These are phyloP conservation scores for Phytophthora podocarpi DNA, from an alignment of 352 stramenopile species.

Conservation along the genomic window DNA sequence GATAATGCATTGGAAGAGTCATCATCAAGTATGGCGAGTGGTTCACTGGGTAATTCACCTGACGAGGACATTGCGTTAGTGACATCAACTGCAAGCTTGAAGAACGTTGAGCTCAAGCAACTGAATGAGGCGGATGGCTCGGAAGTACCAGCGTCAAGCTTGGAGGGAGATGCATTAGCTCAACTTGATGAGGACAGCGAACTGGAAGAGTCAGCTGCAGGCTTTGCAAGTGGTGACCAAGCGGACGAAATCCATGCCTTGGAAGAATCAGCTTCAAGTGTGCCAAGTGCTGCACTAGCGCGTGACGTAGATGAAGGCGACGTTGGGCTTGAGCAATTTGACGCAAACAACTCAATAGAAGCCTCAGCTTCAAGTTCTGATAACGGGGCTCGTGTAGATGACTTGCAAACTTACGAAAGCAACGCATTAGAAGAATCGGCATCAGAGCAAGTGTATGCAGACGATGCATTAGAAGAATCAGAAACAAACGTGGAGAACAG, in stretches of 20 bases:
- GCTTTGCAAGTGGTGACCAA: not conserved
- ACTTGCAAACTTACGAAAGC: too few relatives aligned
- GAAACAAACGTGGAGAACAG: too few relatives aligned
- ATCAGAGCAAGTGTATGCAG: too few relatives aligned
- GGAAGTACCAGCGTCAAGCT: not conserved
- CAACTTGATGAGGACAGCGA: not conserved
- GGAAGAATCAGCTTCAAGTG: not conserved
- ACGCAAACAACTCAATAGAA: not conserved
- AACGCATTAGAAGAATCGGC: not conserved
- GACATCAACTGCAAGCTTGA: not conserved
- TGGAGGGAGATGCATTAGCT: not conserved
- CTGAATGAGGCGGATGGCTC: not conserved
- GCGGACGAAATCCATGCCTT: not conserved
- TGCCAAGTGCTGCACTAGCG: not conserved
- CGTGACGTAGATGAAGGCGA: not conserved
- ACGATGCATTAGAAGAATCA: too few relatives aligned
- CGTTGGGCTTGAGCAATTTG: not conserved
- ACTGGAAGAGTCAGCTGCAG: not conserved
- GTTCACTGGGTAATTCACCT: not conserved
- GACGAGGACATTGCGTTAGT: slow-evolving; percentile 1
- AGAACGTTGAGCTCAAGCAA: not conserved
- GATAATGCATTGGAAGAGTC: slow-evolving; percentile 7
- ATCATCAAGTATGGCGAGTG: not conserved
- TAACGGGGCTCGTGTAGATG: not conserved
- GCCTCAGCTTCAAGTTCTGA: not conserved